Percentiles rank a stretch among this genome's conserved stretches.
Evolutionary conservation across 352 stramenopile species (phyloP).

Genomic region (Globisporangium lucens): DNA sequence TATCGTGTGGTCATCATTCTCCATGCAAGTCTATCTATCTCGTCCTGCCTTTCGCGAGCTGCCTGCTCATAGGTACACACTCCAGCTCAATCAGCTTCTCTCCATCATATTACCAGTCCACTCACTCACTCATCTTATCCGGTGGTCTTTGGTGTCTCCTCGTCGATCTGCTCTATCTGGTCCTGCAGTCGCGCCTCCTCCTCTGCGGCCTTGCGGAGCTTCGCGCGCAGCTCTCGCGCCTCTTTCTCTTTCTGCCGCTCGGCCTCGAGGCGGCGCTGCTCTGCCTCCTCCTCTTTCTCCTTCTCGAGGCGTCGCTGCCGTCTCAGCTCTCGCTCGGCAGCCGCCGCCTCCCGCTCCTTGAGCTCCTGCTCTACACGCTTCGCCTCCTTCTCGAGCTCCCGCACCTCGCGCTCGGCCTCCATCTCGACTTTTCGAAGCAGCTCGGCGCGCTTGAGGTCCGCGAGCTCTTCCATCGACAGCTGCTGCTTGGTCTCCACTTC

Average conservation of each 20-base stretch:
- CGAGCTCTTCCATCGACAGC: slow-evolving; percentile 58
- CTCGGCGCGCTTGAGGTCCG: slow-evolving; percentile 66
- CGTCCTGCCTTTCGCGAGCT: background rate
- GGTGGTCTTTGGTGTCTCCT: background rate
- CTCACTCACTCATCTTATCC: background rate
- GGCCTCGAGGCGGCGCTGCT: slow-evolving; percentile 26
- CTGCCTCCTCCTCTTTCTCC: slow-evolving; percentile 47
- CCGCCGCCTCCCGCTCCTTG: slow-evolving; percentile 49
- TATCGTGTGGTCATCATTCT: background rate
- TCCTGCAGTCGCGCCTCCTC: slow-evolving; percentile 21
- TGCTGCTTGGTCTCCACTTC: slow-evolving; percentile 53
- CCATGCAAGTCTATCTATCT: slow-evolving; percentile 5
- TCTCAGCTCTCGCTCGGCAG: slow-evolving; percentile 51
- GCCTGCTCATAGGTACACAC: background rate
- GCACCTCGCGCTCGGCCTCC: slow-evolving; percentile 52
- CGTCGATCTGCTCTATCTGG: slow-evolving; percentile 5
- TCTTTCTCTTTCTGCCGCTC: slow-evolving; percentile 49
- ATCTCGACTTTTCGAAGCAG: slow-evolving; percentile 64
- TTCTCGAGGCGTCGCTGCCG: slow-evolving; percentile 60
- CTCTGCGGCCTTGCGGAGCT: slow-evolving; percentile 37
- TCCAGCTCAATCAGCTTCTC: background rate
- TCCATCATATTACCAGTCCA: background rate
- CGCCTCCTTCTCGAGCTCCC: slow-evolving; percentile 52
- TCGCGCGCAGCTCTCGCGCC: slow-evolving; percentile 44
- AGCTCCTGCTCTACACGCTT: slow-evolving; percentile 48